Evolutionary conservation across 2,329 filamentous ascomycete genomes (phyloP).

Genomic region (Colletotrichum euphorbiae): DNA sequence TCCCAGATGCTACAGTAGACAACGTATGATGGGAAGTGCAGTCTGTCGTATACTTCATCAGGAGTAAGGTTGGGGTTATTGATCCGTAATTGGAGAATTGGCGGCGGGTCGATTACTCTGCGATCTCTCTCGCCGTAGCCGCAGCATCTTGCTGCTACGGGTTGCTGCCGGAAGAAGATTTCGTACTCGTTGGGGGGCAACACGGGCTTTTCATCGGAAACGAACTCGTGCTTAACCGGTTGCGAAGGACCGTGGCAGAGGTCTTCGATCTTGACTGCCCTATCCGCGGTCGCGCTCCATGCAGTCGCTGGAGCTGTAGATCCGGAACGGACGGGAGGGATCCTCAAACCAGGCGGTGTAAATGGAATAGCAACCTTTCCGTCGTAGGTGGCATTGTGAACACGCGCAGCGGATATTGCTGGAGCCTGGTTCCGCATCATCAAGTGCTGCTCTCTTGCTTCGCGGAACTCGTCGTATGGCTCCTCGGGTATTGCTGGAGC

Average conservation of each 20-base stretch:
- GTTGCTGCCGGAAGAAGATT: conserved; percentile 79
- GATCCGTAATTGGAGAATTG: conserved; percentile 80
- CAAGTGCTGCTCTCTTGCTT: conserved; percentile 30
- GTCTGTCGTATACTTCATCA: conserved; percentile 62
- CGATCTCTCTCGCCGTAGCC: conserved; percentile 87
- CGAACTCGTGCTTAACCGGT: conserved; percentile 8
- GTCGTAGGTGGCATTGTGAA: conserved; percentile 34
- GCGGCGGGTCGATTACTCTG: conserved; percentile 84
- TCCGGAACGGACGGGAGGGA: conserved; percentile 20
- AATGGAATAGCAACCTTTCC: conserved; percentile 39
- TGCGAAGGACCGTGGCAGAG: conserved; percentile 32
- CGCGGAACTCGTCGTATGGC: conserved; percentile 20
- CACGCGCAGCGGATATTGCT: conserved; percentile 15
- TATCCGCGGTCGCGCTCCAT: conserved; percentile 33
- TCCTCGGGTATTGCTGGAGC: conserved; percentile 14
- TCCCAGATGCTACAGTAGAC: conserved; percentile 84
- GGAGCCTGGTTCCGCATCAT: conserved; percentile 32
- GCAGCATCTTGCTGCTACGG: conserved; percentile 80
- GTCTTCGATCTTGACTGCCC: conserved; percentile 41
- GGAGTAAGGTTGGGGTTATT: conserved; percentile 66
- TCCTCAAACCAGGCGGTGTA: conserved; percentile 30
- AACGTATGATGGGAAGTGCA: conserved; percentile 75
- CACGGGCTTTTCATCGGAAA: not conserved
- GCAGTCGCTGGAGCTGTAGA: conserved; percentile 4
- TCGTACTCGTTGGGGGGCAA: conserved; percentile 49